phyloP scores from a whole-genome alignment of 768 basidiomycete species.

The Amanita rubescens region DNA sequence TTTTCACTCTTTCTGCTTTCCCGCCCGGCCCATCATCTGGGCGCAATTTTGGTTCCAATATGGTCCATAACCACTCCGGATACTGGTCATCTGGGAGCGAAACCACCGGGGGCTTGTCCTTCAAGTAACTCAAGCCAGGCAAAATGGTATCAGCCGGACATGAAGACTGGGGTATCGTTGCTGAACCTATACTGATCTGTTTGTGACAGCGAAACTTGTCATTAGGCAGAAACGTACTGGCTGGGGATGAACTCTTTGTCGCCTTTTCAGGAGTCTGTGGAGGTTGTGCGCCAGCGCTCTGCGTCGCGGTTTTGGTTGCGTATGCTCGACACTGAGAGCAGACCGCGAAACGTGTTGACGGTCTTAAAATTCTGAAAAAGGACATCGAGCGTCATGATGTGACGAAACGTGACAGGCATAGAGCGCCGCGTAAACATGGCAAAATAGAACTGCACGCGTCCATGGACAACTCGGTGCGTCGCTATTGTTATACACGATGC shows the following conservation, averaged over 20 bases:
- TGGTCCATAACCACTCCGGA: conserved; percentile 84
- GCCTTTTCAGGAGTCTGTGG: neutral
- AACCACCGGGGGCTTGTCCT: conserved; percentile 70
- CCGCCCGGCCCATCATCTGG: conserved; percentile 74
- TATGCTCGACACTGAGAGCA: neutral
- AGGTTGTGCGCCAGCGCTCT: neutral
- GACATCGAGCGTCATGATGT: neutral
- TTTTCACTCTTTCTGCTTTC: conserved; percentile 45
- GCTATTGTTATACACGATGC: neutral
- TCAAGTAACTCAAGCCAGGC: conserved; percentile 77
- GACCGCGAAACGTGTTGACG: neutral
- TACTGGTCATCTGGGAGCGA: conserved; percentile 79
- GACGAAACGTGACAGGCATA: neutral
- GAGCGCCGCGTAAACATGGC: neutral
- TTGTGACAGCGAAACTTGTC: neutral
- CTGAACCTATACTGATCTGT: conserved; percentile 4
- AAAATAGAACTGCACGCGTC: neutral
- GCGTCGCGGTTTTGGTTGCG: neutral
- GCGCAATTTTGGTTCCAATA: conserved; percentile 52
- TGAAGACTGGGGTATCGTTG: conserved; percentile 41
- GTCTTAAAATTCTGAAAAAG: conserved; percentile 4
- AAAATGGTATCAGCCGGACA: conserved; percentile 69
- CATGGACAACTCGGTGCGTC: neutral
- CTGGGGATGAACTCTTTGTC: neutral
- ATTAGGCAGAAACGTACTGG: conserved; percentile 3